Evolutionary conservation across 1,139 yeast genomes (phyloP).

Genomic region (Sugiyamaella japonica): DNA sequence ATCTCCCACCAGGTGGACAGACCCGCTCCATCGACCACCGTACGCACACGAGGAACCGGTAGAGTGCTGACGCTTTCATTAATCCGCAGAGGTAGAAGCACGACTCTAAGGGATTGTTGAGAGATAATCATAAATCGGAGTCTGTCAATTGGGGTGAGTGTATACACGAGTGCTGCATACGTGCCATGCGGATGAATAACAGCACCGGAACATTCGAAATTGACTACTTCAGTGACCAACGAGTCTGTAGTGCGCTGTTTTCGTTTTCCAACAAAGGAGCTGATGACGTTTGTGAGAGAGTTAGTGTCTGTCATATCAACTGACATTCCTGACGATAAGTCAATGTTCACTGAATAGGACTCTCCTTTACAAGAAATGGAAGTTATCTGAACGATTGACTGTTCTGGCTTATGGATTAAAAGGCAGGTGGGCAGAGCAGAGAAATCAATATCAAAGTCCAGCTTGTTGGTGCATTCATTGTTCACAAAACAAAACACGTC

Average conservation of each 20-base stretch:
- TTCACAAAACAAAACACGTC: slow-evolving; percentile 15
- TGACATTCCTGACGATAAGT: background rate
- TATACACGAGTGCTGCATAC: slow-evolving; percentile 27
- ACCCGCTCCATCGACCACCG: slow-evolving; percentile 25
- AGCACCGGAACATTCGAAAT: slow-evolving; percentile 26
- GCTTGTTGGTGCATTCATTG: background rate
- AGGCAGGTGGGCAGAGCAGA: slow-evolving; percentile 1
- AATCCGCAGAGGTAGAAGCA: slow-evolving; percentile 25
- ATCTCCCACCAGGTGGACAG: slow-evolving; percentile 31
- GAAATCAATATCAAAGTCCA: slow-evolving; percentile 2
- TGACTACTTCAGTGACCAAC: slow-evolving; percentile 19
- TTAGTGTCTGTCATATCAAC: background rate
- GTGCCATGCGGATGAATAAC: slow-evolving; percentile 28
- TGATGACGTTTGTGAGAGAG: slow-evolving; percentile 4
- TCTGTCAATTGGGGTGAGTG: slow-evolving; percentile 24
- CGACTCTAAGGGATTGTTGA: slow-evolving; percentile 27
- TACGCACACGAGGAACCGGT: slow-evolving; percentile 12
- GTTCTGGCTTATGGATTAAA: slow-evolving; percentile 4
- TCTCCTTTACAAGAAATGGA: slow-evolving; percentile 27
- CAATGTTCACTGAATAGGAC: slow-evolving; percentile 18
- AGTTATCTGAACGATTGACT: slow-evolving; percentile 15
- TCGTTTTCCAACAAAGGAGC: slow-evolving; percentile 9
- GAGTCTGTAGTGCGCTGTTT: slow-evolving; percentile 18
- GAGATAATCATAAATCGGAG: slow-evolving; percentile 30
- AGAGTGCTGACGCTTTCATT: slow-evolving; percentile 2